Evolutionary conservation across 441 rosid genomes (phyloP).

Genomic region (Hura crepitans): DNA sequence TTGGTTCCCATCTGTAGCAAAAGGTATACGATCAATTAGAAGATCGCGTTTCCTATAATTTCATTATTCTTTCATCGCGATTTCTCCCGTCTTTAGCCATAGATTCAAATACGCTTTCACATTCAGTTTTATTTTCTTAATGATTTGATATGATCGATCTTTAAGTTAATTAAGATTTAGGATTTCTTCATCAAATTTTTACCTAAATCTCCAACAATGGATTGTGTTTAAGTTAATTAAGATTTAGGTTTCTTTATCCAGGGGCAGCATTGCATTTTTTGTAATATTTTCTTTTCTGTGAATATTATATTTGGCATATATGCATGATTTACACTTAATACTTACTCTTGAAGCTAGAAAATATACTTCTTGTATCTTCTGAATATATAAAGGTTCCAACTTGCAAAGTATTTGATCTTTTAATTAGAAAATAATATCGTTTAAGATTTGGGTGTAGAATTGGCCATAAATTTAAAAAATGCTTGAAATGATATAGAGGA

Average conservation of each 20-base stretch:
- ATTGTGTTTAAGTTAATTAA: no score
- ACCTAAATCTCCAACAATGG: no score
- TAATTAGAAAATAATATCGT: conserved; percentile 24
- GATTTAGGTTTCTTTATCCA: conserved; percentile 23
- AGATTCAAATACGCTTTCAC: no score
- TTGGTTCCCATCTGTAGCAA: no score
- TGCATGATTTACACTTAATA: conserved; percentile 72
- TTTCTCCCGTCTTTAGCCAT: no score
- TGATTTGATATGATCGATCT: no score
- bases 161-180: no score
- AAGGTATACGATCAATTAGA: no score
- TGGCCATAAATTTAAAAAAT: conserved; percentile 30
- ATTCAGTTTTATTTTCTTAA: no score
- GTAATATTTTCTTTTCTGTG: conserved; percentile 26
- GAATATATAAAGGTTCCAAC: conserved; percentile 61
- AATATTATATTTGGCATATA: conserved; percentile 43
- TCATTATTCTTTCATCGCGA: no score
- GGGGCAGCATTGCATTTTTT: conserved; percentile 20
- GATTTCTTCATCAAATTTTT: no score
- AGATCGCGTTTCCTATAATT: no score
- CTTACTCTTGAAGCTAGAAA: conserved; percentile 87
- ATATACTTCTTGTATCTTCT: conserved; percentile 74
- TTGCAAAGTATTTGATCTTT: conserved; percentile 51
- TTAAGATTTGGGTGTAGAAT: conserved; percentile 30
- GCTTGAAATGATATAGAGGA: conserved; percentile 58